Evolutionary conservation across 345 rosid species (phyloP), one percentile per base, ranked within the genome.

Genomic region (Eucalyptus sp.): DNA sequence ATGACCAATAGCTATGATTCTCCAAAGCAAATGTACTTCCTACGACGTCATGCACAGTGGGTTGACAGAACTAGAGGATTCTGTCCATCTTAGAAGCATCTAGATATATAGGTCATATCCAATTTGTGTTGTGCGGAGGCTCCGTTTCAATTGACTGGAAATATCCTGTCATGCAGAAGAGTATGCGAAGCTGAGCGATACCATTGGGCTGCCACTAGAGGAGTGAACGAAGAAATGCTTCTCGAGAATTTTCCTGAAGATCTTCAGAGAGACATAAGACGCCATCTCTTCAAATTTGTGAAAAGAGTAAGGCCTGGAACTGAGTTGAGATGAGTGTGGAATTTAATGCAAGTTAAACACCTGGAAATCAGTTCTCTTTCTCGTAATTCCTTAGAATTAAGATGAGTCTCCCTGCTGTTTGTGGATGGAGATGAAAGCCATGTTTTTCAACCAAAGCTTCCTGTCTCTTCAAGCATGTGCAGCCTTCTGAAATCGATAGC

Each of bases 141-240:
- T 64, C 76, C 76, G 7, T 29, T 64, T n/a, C 37, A 64, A 64
- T n/a, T 64, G 76, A 64, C 37, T n/a, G 37, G 76, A 49, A 14
- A 29, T 86, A 33, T 31, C 7, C 87, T 88, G 33, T 90, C 50
- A 81, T 86, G 37, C 87, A 97, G 99, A 96, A 95, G 91, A 93
- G 98, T 97, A 50, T 88, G 93, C 87, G 94, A 93, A 90, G 97
- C 99, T 89, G 99, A 97, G 92, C 92, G 95, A 46, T 96, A 95
- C 76, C 92, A 92, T 87, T 97, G 99, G 99, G 96, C 98, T 64
- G 96, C 97, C 44, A 96, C 98, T 10, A 95, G 98, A 94, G 99
- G 99, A 46, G 96, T 96, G 56, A 95, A 96, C 48, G 99, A 96
- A 90, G 97, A 92, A 58, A 81, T 90, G 92, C 96, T 96, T 14